Base-by-base conservation (phyloP, 306 rosid genomes). In the Inga laurina region DNA sequence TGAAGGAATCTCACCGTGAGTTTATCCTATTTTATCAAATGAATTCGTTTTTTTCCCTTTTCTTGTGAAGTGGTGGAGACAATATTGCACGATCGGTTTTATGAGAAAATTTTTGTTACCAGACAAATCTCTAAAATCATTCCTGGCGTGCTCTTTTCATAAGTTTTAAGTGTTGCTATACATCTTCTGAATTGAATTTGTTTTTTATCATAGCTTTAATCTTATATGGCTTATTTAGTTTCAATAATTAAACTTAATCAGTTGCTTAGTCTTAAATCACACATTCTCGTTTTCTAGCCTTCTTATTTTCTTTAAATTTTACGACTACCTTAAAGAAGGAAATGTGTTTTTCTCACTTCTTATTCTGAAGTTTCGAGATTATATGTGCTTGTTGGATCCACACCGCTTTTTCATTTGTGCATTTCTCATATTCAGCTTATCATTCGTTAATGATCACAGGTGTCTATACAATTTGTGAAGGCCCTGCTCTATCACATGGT, bases 381-480 rank as follows among this genome's bases (percentile, higher is more conserved):
- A 10, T 8, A 11, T 68, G 35, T 43, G 56, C 37, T 39, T 22
- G 71, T 49, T 21, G 65, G 80, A 34, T 72, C 46, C 16, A 27
- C 9, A 22, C 0, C 61, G 16, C 34, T 39, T 85, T 74, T 51
- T 62, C 18, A 32, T 12, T 45, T 59, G n/a, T 61, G 59, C n/a
- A 24, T 10, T 76, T 79, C 66, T 85, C 76, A 57, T 48, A 14
- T 79, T 41, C 52, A 15, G 56, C 51, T 52, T 86, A 10, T 61
- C 4, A 16, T 79, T 65, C 7, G 34, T 67, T 56, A 37, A 64
- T 86, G 86, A 71, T 82, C 62, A 82, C 90, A 96, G 99, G 94
- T 87, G 98, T 91, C 87, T 94, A 96, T 91, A 88, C 97, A 73
- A 86, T 90, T 84, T 94, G 99, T 68, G 98, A 96, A 72, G 95